Percentiles rank a stretch among this genome's conserved stretches.
Evolutionary conservation across 257 asterid genomes (phyloP).

Genomic region (Osmanthus fragrans): DNA sequence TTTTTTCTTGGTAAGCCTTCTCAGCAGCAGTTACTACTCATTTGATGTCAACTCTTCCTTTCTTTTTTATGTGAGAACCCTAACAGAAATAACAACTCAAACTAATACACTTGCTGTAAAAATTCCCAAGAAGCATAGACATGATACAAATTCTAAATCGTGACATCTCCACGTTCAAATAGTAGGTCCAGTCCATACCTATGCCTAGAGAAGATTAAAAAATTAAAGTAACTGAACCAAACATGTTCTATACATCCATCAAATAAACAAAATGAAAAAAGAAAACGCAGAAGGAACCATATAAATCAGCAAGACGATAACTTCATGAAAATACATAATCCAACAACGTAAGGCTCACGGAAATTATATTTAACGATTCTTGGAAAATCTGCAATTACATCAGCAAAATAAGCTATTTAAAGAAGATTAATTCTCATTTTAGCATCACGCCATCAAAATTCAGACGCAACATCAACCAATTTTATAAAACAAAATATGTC

Average conservation of each 20-base stretch:
- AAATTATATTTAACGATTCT: neutral
- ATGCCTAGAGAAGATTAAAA: neutral
- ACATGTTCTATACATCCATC: neutral
- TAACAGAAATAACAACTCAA: slow-evolving; percentile 4
- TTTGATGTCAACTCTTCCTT: too few species aligned
- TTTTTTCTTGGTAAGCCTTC: slow-evolving; percentile 1
- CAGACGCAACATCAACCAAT: neutral
- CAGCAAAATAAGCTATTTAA: neutral
- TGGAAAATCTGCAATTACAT: slow-evolving; percentile 1
- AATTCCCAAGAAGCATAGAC: neutral
- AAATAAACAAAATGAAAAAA: neutral
- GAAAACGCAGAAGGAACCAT: neutral
- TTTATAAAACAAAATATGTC: neutral
- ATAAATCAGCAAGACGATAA: neutral
- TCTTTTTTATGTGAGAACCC: neutral
- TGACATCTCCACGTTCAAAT: neutral
- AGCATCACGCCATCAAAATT: slow-evolving; percentile 17
- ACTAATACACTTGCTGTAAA: neutral
- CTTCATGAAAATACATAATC: neutral
- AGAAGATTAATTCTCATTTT: neutral
- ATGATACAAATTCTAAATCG: too few species aligned
- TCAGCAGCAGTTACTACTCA: neutral
- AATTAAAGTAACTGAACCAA: neutral
- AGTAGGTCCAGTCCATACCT: neutral
- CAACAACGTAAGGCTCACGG: neutral